These are phyloP conservation scores for Penicillium sp. DNA, from an alignment of 2,329 filamentous ascomycete species.

Conservation along the genomic window DNA sequence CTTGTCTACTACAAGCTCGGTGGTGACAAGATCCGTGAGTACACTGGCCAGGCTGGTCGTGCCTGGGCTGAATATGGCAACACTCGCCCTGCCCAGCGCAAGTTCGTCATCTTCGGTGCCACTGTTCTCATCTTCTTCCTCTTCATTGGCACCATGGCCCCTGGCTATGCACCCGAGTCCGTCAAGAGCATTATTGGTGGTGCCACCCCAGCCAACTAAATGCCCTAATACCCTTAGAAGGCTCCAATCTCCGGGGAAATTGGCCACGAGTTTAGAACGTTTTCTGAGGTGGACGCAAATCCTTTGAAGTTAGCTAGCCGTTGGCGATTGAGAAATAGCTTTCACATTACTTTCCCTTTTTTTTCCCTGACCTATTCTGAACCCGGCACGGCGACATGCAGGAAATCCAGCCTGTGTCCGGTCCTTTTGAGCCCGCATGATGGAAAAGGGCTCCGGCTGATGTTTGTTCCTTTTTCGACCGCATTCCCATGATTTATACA, in stretches of 20 bases:
- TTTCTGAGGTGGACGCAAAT: not conserved
- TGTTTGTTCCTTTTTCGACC: conserved; percentile 15
- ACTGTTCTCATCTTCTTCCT: conserved; percentile 69
- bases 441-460: conserved; percentile 12
- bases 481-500: conserved; percentile 11
- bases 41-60: conserved; percentile 69
- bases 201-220: conserved; percentile 35
- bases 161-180: conserved; percentile 45
- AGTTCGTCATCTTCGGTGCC: conserved; percentile 69
- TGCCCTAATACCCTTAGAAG: not conserved
- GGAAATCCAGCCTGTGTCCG: conserved; percentile 34
- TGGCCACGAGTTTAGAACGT: not conserved
- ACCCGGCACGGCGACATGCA: conserved; percentile 34
- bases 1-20: conserved; percentile 70
- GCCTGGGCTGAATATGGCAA: conserved; percentile 85
- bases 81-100: conserved; percentile 73
- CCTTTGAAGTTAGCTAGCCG: not conserved
- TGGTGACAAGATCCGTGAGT: conserved; percentile 78
- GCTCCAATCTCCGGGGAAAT: not conserved
- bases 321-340: not conserved
- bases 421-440: conserved; percentile 15
- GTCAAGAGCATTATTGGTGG: conserved; percentile 39
- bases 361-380: conserved; percentile 4
- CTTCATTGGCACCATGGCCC: conserved; percentile 64
- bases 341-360: not conserved